phyloP scores from a whole-genome alignment of 2,329 filamentous ascomycete species.

The Canariomyces notabilis region DNA sequence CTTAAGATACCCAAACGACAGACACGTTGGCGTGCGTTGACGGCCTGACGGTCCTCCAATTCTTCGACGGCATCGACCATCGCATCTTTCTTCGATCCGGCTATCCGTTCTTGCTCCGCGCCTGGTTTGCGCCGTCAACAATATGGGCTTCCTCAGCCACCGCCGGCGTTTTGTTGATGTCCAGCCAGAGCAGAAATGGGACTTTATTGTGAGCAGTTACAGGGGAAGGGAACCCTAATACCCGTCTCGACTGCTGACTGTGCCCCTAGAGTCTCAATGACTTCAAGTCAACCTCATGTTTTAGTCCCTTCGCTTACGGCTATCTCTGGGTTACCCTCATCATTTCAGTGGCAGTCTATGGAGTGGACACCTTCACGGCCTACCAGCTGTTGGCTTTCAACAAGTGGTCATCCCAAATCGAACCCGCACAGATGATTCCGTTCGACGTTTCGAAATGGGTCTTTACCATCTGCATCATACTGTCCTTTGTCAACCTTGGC shows the following conservation, averaged over 20 bases:
- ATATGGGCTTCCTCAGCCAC: conserved; percentile 63
- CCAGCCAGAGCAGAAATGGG: conserved; percentile 85
- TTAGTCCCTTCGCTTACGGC: conserved; percentile 71
- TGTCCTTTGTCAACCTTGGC: conserved; percentile 76
- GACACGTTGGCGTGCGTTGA: conserved; percentile 22
- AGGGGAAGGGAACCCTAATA: not conserved
- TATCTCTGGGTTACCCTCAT: conserved; percentile 78
- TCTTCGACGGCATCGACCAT: conserved; percentile 24
- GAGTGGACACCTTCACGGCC: conserved; percentile 87
- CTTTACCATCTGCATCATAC: conserved; percentile 85
- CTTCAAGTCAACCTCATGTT: conserved; percentile 78
- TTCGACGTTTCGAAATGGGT: conserved; percentile 87
- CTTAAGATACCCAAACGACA: conserved; percentile 21
- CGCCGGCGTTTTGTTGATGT: conserved; percentile 59
- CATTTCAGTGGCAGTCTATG: conserved; percentile 78
- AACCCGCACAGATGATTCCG: conserved; percentile 63
- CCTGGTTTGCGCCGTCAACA: conserved; percentile 27
- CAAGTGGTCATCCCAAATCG: conserved; percentile 78
- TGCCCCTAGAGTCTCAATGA: conserved; percentile 52
- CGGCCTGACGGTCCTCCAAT: conserved; percentile 14
- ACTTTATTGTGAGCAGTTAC: conserved; percentile 66
- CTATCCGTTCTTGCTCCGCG: conserved; percentile 13
- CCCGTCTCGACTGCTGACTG: not conserved
- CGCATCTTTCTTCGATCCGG: conserved; percentile 6
- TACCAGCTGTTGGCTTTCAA: conserved; percentile 86